Base-by-base conservation (phyloP, 371 early-diverging fungal genomes). In the Mortierella sp. region DNA sequence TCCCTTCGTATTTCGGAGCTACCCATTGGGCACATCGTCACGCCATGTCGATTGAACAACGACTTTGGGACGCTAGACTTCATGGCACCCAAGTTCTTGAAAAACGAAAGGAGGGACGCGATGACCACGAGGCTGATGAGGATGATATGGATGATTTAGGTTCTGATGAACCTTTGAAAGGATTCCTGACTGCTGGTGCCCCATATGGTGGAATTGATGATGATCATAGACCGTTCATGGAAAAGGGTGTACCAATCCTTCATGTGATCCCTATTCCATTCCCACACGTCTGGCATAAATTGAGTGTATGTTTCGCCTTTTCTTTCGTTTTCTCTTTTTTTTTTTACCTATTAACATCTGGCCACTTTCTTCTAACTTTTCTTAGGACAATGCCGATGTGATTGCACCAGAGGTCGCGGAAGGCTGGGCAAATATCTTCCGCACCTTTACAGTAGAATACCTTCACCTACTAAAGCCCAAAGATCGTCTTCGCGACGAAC, bases 201-300 rank as follows among this genome's bases (percentile, higher is more conserved):
- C 69, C 70, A 19, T 85, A 87, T 48, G 71, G 83, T 33, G 66
- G 81, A 7, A 86, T 98, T 50, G 92, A 92, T 62, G 99, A 98
- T 79, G 99, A 99, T 83, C 99, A 99, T 85, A 69, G 90, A 15
- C 98, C 99, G 4, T 99, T 99, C 83, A 38, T 93, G 52, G 58
- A 86, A 19, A 87, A 90, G 43, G 94, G 95, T 22, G 96, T 97
- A 0, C 93, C 95, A 6, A 88, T 97, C 48, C 85, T 97, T 32
- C 99, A 98, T 84, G 70, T 96, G 38, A 98, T 99, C 63, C 92
- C 98, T 2, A 70, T 77, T n/a, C 95, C 94, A 19, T 99, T 99
- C 83, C 98, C 99, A 5, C 45, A 48, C 10, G 97, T 92, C 10
- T 99, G 99, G 99, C 99, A 99, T 79, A 94, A 74, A 6, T 62